Base-by-base conservation (phyloP, 495 filamentous ascomycete species). In the Opeltia flavorubescens region DNA sequence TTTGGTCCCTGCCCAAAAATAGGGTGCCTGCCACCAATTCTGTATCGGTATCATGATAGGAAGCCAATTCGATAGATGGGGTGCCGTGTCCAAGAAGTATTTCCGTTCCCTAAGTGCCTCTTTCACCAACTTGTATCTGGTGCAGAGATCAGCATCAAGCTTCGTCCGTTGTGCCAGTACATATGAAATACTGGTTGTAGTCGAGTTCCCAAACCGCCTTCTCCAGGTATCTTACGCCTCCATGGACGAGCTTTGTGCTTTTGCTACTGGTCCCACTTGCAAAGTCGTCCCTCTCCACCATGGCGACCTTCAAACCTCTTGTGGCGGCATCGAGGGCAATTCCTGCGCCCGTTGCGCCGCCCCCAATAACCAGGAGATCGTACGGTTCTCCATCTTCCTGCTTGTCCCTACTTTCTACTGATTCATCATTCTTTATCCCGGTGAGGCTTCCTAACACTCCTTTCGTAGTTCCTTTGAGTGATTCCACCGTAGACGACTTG, bases 171-270 rank as follows among this genome's bases (percentile, higher is more conserved):
- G 42, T 2, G 6, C 29, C 17, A 30, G 18, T 21, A 47, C n/a
- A 43, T 23, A 23, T 51, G 31, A 60, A 70, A 64, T 51, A 81
- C 74, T 98, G 91, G 51, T 81, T 83, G 60, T 94, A 95, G 64
- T 98, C 91, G 59, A 96, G 69, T 58, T 95, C 86, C 81, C 83
- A 95, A 38, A 98, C 79, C 31, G 91, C 91, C 67, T 98, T 96
- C 61, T 98, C 91, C 44, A 98, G 67, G 59, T 98, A 98, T 49
- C 91, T 74, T 38, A 98, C 91, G 56, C 91, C 91, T 50, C 91
- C 91, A 63, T 98, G 91, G 2, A 98, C 91, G 49, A 98, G 69
- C 63, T 98, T 98, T 27, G 91, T 98, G 64, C 84, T 91, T 66
- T 98, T 98, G 59, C 83, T 89, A 63, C 86, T 94, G 12, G 91